Conservation (phyloP, 1,139 yeast species). For the Wickerhamomyces sp. region DNA sequence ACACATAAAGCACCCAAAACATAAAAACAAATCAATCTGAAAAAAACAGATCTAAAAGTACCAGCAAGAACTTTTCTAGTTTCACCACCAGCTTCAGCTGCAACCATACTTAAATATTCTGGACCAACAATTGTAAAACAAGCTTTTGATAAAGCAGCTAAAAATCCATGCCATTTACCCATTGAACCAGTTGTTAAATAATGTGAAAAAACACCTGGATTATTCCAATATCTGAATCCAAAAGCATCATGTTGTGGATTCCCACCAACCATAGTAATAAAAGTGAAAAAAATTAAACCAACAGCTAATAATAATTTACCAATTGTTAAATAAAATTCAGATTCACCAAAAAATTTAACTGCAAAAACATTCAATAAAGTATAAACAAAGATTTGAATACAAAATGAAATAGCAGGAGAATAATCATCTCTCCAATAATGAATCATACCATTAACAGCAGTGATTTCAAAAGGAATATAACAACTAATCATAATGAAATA, state of each 20-base stretch:
- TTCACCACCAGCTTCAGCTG: constrained; percentile 45
- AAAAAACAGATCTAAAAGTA: constrained; percentile 42
- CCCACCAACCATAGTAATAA: constrained; percentile 79
- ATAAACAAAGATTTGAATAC: constrained; percentile 41
- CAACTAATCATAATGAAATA: constrained; percentile 68
- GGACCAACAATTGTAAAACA: constrained; percentile 79
- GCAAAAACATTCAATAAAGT: constrained; percentile 41
- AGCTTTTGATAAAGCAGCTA: constrained; percentile 56
- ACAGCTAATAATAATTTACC: constrained; percentile 63
- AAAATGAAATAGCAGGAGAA: constrained; percentile 51
- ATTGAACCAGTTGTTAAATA: constrained; percentile 44
- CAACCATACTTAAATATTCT: constrained; percentile 52
- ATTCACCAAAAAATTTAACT: constrained; percentile 49
- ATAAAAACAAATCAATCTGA: constrained; percentile 42
- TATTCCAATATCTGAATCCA: constrained; percentile 66
- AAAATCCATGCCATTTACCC: constrained; percentile 59
- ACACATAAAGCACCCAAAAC: constrained; percentile 40
- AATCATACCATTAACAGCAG: constrained; percentile 64
- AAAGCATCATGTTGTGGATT: constrained; percentile 61
- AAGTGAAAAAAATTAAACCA: constrained; percentile 67
- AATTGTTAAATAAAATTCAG: constrained; percentile 43
- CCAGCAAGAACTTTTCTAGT: constrained; percentile 44
- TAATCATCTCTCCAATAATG: constrained; percentile 52
- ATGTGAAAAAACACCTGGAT: constrained; percentile 49
- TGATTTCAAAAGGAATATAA: constrained; percentile 71